Evolutionary conservation across 2,329 filamentous ascomycete genomes (phyloP).

Genomic region (Epichloe elymi): DNA sequence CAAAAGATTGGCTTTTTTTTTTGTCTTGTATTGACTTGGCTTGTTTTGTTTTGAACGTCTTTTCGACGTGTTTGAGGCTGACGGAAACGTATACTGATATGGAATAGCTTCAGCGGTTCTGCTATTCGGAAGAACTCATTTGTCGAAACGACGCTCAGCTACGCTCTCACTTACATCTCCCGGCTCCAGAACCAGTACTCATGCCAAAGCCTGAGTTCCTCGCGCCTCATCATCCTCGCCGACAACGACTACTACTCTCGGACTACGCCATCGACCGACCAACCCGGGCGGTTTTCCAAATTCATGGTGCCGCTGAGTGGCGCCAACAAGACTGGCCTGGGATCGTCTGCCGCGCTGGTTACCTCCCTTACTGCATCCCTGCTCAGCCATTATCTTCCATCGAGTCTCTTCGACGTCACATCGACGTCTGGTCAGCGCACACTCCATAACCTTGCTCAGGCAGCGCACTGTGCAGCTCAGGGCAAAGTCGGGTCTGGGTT

Average conservation of each 20-base stretch:
- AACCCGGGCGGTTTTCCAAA: constrained; percentile 50
- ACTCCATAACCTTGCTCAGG: constrained; percentile 88
- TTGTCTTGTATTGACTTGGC: not conserved
- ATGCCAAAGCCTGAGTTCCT: constrained; percentile 45
- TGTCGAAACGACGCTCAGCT: constrained; percentile 81
- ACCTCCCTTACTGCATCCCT: constrained; percentile 72
- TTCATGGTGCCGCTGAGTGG: constrained; percentile 63
- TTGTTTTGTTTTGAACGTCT: too few species aligned
- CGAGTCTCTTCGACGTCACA: constrained; percentile 40
- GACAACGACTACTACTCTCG: constrained; percentile 95
- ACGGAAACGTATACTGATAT: not conserved
- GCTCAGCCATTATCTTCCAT: constrained; percentile 60
- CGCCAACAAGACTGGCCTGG: constrained; percentile 91
- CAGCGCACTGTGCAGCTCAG: constrained; percentile 87
- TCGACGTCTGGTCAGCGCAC: constrained; percentile 40
- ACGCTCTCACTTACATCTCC: constrained; percentile 71
- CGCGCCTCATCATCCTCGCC: constrained; percentile 75
- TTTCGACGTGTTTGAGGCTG: not conserved
- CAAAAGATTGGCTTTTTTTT: too few species aligned
- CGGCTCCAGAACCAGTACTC: constrained; percentile 23
- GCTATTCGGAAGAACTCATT: constrained; percentile 56
- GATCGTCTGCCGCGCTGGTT: constrained; percentile 87
- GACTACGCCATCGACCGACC: constrained; percentile 18
- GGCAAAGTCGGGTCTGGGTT: constrained; percentile 95
- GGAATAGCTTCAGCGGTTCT: constrained; percentile 24